Conservation (phyloP, 2,329 filamentous ascomycete species). For the Microdochium nivale region DNA sequence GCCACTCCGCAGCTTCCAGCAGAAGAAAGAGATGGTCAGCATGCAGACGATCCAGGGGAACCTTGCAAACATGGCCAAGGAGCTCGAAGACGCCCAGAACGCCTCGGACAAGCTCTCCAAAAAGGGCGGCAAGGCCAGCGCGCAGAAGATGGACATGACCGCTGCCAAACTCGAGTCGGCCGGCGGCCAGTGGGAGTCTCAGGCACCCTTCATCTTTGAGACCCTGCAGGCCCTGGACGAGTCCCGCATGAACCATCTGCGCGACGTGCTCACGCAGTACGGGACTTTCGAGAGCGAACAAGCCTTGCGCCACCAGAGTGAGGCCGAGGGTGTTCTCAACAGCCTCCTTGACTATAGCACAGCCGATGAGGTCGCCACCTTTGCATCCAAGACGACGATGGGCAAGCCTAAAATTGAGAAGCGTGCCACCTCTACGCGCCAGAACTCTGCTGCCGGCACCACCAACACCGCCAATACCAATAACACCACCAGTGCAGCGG, state of each 20-base stretch:
- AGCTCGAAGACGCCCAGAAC: slow-evolving; percentile 75
- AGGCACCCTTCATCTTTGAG: slow-evolving; percentile 92
- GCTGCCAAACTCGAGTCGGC: slow-evolving; percentile 66
- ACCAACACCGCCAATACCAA: background rate
- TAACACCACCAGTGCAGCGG: slow-evolving; percentile 5
- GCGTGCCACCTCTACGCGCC: slow-evolving; percentile 29
- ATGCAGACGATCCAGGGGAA: slow-evolving; percentile 78
- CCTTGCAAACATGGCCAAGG: slow-evolving; percentile 69
- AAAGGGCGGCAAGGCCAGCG: slow-evolving; percentile 69
- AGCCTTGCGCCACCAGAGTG: slow-evolving; percentile 65
- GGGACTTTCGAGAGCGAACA: slow-evolving; percentile 89
- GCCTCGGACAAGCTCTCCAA: slow-evolving; percentile 76
- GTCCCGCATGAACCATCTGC: slow-evolving; percentile 76
- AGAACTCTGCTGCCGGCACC: slow-evolving; percentile 26
- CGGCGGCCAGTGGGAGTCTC: slow-evolving; percentile 83
- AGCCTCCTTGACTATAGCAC: slow-evolving; percentile 81
- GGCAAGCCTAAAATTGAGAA: slow-evolving; percentile 36
- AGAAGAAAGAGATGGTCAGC: slow-evolving; percentile 68
- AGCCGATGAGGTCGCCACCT: slow-evolving; percentile 74
- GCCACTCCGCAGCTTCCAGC: slow-evolving; percentile 68
- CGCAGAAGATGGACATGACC: slow-evolving; percentile 70
- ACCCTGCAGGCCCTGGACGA: slow-evolving; percentile 87
- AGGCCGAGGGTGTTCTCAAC: slow-evolving; percentile 73
- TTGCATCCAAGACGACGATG: slow-evolving; percentile 36
- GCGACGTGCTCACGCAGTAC: slow-evolving; percentile 84